Evolutionary conservation across 1,284 basidiomycete genomes (phyloP).

Genomic region (Ceratobasidium sp.): DNA sequence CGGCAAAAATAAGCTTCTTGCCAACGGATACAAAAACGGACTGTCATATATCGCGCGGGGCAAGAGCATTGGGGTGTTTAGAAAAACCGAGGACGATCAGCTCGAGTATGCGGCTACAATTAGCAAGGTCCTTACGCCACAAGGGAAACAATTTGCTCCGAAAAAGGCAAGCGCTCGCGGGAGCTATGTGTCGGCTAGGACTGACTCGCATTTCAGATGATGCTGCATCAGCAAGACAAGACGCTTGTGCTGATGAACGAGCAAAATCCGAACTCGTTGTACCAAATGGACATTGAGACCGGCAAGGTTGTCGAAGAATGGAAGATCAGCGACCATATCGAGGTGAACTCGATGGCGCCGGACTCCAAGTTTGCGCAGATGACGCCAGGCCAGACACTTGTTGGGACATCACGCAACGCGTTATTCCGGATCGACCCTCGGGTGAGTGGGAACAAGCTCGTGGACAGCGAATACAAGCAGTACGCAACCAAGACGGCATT

Average conservation of each 20-base stretch:
- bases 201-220: constrained; percentile 68
- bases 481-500: constrained; percentile 97
- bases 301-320: constrained; percentile 99
- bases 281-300: constrained; percentile 92
- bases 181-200: neutral
- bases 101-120: constrained; percentile 93
- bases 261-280: constrained; percentile 84
- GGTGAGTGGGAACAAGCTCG: constrained; percentile 88
- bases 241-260: constrained; percentile 97
- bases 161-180: constrained; percentile 70
- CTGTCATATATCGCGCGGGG: constrained; percentile 96
- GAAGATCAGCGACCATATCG: constrained; percentile 92
- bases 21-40: constrained; percentile 96
- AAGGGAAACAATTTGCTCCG: constrained; percentile 88
- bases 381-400: constrained; percentile 91
- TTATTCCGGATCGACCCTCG: constrained; percentile 98
- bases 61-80: constrained; percentile 97
- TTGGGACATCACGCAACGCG: constrained; percentile 93
- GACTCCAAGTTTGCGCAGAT: constrained; percentile 96
- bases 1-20: constrained; percentile 89
- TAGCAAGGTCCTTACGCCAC: constrained; percentile 81
- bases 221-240: constrained; percentile 97
- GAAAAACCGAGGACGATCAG: constrained; percentile 78
- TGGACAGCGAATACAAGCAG: constrained; percentile 95
- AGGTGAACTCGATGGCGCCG: constrained; percentile 90